Percentiles rank a stretch among this genome's conserved stretches.
These are phyloP conservation scores for Dioscorea cayenensis DNA, from an alignment of 116 monocot genomes.

Conservation along the genomic window DNA sequence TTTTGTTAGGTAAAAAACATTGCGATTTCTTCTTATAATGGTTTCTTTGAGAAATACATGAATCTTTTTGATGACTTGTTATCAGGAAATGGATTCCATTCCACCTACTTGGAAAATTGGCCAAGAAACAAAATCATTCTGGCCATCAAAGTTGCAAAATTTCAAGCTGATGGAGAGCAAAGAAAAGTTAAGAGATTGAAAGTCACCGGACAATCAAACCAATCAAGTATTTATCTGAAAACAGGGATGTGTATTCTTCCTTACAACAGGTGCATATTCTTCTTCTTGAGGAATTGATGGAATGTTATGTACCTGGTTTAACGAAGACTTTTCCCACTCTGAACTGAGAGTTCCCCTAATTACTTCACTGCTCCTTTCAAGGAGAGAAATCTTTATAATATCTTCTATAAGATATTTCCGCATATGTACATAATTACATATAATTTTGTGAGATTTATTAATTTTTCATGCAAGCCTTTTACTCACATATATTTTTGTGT, in stretches of 20 bases:
- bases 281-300: too few species aligned
- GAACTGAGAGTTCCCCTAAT: background rate
- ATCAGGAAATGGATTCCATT: slow-evolving; percentile 28
- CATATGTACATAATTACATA: too few species aligned
- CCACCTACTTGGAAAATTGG: slow-evolving; percentile 25
- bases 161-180: slow-evolving; percentile 35
- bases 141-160: slow-evolving; percentile 28
- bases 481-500: too few species aligned
- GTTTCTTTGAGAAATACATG: too few species aligned
- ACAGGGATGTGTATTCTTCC: too few species aligned
- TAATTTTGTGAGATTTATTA: too few species aligned
- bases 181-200: slow-evolving; percentile 9
- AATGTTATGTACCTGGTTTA: background rate
- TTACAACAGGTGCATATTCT: too few species aligned
- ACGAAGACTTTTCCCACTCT: background rate
- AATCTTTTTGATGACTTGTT: background rate
- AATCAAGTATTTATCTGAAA: slow-evolving; percentile 24
- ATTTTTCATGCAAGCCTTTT: too few species aligned
- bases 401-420: too few species aligned
- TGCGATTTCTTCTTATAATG: background rate
- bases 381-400: too few species aligned
- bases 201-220: slow-evolving; percentile 32
- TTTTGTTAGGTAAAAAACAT: slow-evolving; percentile 18
- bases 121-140: slow-evolving; percentile 18
- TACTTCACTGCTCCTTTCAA: background rate